Conservation (phyloP, 1,139 yeast genomes). For the Candida tetrigidarum region DNA sequence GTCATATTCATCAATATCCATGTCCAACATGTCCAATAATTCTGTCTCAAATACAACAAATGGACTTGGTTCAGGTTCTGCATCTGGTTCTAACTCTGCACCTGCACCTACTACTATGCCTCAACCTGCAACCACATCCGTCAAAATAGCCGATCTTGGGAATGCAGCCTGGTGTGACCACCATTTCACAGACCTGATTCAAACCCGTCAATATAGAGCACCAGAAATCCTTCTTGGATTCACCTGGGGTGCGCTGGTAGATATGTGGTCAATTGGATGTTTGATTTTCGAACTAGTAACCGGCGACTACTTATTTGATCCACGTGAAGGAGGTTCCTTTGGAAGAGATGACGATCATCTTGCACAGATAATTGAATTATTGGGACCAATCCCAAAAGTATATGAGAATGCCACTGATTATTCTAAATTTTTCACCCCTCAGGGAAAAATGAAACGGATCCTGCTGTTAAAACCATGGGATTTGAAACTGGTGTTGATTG, state of each 20-base stretch:
- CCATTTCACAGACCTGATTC: slow-evolving; percentile 55
- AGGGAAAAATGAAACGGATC: slow-evolving; percentile 63
- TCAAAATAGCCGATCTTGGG: slow-evolving; percentile 55
- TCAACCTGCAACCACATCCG: slow-evolving; percentile 47
- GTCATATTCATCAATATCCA: slow-evolving; percentile 49
- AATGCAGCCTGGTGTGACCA: slow-evolving; percentile 55
- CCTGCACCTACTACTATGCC: neutral
- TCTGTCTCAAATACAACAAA: neutral
- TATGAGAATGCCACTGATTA: slow-evolving; percentile 49
- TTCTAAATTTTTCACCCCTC: slow-evolving; percentile 48
- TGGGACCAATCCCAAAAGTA: slow-evolving; percentile 48
- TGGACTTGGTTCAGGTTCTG: too few species aligned
- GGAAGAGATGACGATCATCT: slow-evolving; percentile 54
- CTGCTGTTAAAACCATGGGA: slow-evolving; percentile 55
- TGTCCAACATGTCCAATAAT: slow-evolving; percentile 20
- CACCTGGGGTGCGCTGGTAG: slow-evolving; percentile 56
- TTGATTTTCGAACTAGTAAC: slow-evolving; percentile 50
- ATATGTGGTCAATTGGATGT: slow-evolving; percentile 54
- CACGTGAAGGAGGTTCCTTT: slow-evolving; percentile 50
- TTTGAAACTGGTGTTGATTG: slow-evolving; percentile 48
- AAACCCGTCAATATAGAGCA: slow-evolving; percentile 52
- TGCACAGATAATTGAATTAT: slow-evolving; percentile 51
- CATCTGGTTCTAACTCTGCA: too few species aligned
- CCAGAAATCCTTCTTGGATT: slow-evolving; percentile 53
- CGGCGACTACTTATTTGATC: slow-evolving; percentile 54